A percentile compares a stretch with the other conserved stretches of the same genome.
phyloP scores from a whole-genome alignment of 139 green algal genomes.

The Limnomonas spitsbergensis region DNA sequence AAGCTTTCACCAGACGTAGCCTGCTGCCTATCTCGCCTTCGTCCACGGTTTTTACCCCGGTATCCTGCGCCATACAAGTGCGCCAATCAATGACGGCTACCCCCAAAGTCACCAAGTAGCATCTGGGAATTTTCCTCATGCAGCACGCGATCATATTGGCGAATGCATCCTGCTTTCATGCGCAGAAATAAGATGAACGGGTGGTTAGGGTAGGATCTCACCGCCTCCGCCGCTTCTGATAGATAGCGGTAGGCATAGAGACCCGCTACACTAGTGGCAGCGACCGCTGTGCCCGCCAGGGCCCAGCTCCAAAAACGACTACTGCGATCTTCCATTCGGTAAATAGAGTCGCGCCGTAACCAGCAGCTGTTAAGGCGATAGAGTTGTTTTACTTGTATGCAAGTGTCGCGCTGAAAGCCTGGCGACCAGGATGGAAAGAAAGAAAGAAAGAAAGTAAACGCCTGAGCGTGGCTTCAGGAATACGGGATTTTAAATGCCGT shows the following conservation, averaged over 20 bases:
- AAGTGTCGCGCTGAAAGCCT: neutral
- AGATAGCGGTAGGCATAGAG: neutral
- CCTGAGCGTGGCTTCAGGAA: too few species aligned
- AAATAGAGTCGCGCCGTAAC: too few species aligned
- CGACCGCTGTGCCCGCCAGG: conserved; percentile 2
- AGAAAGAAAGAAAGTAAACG: too few species aligned
- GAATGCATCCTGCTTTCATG: neutral
- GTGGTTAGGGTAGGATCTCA: too few species aligned
- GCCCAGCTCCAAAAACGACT: conserved; percentile 6
- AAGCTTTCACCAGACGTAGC: neutral
- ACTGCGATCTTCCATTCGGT: neutral
- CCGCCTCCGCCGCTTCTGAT: neutral
- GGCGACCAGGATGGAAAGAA: neutral
- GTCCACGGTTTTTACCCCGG: neutral
- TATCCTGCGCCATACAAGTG: neutral
- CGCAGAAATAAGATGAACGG: neutral
- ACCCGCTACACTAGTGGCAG: neutral
- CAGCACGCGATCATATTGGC: neutral
- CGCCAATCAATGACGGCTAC: neutral
- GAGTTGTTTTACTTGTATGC: neutral
- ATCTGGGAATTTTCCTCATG: too few species aligned
- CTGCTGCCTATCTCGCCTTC: neutral
- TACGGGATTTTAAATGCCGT: too few species aligned
- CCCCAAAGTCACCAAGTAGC: neutral
- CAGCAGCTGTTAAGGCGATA: too few species aligned